These are phyloP conservation scores for Pulveroboletus sp. DNA, from an alignment of 768 basidiomycete species.

Conservation along the genomic window DNA sequence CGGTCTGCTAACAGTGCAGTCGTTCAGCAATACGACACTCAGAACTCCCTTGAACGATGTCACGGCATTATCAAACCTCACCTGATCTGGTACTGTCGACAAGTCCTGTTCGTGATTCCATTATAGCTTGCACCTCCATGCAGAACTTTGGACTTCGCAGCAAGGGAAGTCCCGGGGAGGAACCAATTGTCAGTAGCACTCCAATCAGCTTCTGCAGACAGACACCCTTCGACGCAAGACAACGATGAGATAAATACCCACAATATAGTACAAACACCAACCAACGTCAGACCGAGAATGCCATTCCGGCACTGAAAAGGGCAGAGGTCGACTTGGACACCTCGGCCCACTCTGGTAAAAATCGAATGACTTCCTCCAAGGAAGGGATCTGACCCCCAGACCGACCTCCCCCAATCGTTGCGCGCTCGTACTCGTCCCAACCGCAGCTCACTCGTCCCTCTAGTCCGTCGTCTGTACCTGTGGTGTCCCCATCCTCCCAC, in stretches of 20 bases:
- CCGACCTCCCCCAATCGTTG: slow-evolving; percentile 41
- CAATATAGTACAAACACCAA: neutral
- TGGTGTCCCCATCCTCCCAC: slow-evolving; percentile 33
- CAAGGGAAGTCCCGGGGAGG: no score
- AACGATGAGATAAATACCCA: neutral
- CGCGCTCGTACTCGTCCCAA: slow-evolving; percentile 67
- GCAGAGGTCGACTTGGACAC: slow-evolving; percentile 53
- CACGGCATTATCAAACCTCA: no score
- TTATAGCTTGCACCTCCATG: no score
- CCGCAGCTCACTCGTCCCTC: slow-evolving; percentile 53
- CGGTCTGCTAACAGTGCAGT: no score
- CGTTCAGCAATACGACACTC: no score
- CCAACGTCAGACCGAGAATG: slow-evolving; percentile 18
- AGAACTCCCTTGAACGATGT: no score
- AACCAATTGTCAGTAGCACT: neutral
- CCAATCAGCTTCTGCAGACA: neutral
- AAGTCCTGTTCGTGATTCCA: no score
- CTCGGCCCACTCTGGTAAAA: slow-evolving; percentile 66
- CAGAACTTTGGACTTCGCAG: no score
- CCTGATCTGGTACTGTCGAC: no score
- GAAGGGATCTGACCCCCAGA: slow-evolving; percentile 55
- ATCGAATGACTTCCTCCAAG: slow-evolving; percentile 58
- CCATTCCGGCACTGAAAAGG: slow-evolving; percentile 47
- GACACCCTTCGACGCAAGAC: neutral
- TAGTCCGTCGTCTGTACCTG: slow-evolving; percentile 9